Evolutionary conservation across 768 basidiomycete genomes (phyloP), one percentile per base, ranked within the genome.

Genomic region (Suillus discolor): DNA sequence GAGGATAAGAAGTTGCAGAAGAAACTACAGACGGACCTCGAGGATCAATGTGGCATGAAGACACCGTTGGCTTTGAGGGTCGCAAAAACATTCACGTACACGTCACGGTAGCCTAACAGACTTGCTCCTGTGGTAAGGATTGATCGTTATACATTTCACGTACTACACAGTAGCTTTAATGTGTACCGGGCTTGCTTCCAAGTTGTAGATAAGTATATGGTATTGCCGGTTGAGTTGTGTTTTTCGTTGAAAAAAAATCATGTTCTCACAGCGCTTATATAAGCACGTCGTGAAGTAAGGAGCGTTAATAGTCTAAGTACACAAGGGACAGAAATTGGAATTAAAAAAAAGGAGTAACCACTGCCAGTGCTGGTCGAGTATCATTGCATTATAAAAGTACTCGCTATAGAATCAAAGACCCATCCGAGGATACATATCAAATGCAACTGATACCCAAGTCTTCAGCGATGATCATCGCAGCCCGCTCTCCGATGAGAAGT

Each of bases 401-500:
- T n/a, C n/a, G n/a, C n/a, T n/a, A n/a, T n/a, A n/a, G n/a, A n/a
- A n/a, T n/a, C n/a, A n/a, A n/a, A n/a, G n/a, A n/a, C n/a, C n/a
- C n/a, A n/a, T n/a, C n/a, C n/a, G n/a, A n/a, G n/a, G n/a, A n/a
- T n/a, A n/a, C n/a, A n/a, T n/a, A n/a, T n/a, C n/a, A n/a, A 36
- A 69, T 7, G 3, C 11, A 59, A 59, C 31, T 11, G 18, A 74
- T 69, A 28, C 67, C 68, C 53, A 74, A 67, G 1, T 75, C 74
- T n/a, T 68, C 70, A 12, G 61, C 70, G 25, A 72, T 70, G 5
- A 68, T 70, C 36, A 49, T 42, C 7, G 71, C 69, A 51, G 71
- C 74, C 44, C 75, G 75, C 62, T 73, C 73, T 28, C 73, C 73
- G 12, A 74, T 74, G 16, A 73, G 62, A 28, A 73, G 51, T 3